Evolutionary conservation across 805 yeast genomes (phyloP), one percentile per base, ranked within the genome.

Genomic region (Teunomyces panamensis): DNA sequence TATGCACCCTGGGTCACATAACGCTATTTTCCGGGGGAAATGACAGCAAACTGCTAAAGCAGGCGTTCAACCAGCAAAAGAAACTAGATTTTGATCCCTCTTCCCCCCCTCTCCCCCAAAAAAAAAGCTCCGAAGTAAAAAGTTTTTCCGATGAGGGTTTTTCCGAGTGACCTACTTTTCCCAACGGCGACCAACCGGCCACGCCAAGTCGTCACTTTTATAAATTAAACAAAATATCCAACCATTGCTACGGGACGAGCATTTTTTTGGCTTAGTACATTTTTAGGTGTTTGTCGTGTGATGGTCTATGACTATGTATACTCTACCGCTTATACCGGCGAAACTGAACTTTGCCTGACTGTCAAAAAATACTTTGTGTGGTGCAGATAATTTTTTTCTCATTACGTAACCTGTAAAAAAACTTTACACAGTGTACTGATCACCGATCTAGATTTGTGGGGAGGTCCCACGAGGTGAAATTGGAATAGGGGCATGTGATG

Each of bases 81-180:
- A 7, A 30, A 9, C 8, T 13, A n/a, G 9, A 32, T 8, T 10
- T 4, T 13, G 8, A 13, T 11, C 9, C 17, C 8, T 9, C 9
- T 9, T 11, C 26, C 26, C 36, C 9, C 30, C 9, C 34, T 14
- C 26, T 24, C 9, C 30, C 9, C 34, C 14, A 32, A 30, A 10
- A 33, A 34, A 35, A 35, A 17, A 11, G 26, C 39, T 35, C 39
- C 9, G 4, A 8, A 35, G 26, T 5, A n/a, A 24, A 36, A 37
- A 37, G 41, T 37, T 37, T 26, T 37, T 37, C 41, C 41, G 41
- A 37, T 37, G 41, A 37, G 30, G 32, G 41, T 37, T 37, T 37
- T 37, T 37, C 28, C 30, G 20, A 20, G 24, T 30, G 13, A 20
- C 24, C 24, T 2, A 20, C 24, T 20, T 20, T 20, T 20, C 24